Conservation (phyloP, 1,284 basidiomycete genomes). For the Papiliotrema nemorosa region DNA sequence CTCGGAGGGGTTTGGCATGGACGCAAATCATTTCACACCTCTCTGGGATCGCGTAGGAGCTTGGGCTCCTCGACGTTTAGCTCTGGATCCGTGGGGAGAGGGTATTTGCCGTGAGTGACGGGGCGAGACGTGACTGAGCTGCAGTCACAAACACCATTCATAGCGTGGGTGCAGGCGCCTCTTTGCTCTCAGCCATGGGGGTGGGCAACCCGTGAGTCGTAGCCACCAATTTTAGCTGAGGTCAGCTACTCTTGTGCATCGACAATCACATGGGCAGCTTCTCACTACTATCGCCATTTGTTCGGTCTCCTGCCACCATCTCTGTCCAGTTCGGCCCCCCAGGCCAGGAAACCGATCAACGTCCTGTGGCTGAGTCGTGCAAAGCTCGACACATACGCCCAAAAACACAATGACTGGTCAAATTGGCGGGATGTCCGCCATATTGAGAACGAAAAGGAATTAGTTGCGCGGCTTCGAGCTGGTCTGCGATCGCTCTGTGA, state of each 20-base stretch:
- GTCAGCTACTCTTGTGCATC: constrained; percentile 34
- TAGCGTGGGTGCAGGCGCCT: constrained; percentile 39
- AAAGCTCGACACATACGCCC: constrained; percentile 33
- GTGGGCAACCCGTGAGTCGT: constrained; percentile 18
- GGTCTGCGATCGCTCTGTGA: constrained; percentile 27
- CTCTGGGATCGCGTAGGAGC: constrained; percentile 45
- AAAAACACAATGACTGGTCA: constrained; percentile 31
- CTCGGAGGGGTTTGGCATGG: constrained; percentile 35
- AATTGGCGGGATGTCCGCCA: constrained; percentile 37
- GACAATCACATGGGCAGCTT: constrained; percentile 40
- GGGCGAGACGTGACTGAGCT: not conserved
- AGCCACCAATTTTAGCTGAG: not conserved
- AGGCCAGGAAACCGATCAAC: constrained; percentile 23
- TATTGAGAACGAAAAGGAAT: constrained; percentile 37
- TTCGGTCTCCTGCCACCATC: constrained; percentile 34
- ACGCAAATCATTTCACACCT: constrained; percentile 38
- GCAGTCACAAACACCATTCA: constrained; percentile 42
- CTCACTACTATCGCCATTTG: constrained; percentile 44
- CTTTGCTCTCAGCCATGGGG: constrained; percentile 40
- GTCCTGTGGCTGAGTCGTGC: constrained; percentile 41
- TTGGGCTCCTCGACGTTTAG: constrained; percentile 37
- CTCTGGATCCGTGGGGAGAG: constrained; percentile 36
- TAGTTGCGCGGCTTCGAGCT: constrained; percentile 18
- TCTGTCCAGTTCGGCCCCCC: constrained; percentile 3
- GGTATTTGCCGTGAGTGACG: constrained; percentile 34